Evolutionary conservation across 768 basidiomycete species (phyloP).

Genomic region (Calocybe indica): DNA sequence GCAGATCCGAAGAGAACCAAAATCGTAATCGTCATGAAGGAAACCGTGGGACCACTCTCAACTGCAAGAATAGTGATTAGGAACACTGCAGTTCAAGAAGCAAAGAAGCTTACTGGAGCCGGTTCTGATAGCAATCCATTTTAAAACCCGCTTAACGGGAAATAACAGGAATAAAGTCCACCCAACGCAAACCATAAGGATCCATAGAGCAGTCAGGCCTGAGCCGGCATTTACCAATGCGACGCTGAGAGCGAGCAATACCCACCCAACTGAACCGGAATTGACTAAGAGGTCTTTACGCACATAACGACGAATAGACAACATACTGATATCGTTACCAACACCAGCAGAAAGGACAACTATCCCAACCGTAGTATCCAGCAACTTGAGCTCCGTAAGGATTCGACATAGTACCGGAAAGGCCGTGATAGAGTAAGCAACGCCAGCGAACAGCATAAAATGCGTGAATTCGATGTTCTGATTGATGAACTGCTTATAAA

Average conservation of each 20-base stretch:
- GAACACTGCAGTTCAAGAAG: neutral
- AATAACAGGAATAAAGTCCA: constrained; percentile 77
- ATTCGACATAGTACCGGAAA: constrained; percentile 86
- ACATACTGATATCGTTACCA: constrained; percentile 67
- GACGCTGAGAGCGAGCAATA: constrained; percentile 81
- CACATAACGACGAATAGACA: constrained; percentile 4
- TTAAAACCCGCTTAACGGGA: constrained; percentile 53
- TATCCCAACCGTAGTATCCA: constrained; percentile 89
- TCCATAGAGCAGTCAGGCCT: constrained; percentile 80
- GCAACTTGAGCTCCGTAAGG: constrained; percentile 83
- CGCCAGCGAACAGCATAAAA: constrained; percentile 93
- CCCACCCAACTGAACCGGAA: constrained; percentile 61
- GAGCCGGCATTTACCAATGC: constrained; percentile 87
- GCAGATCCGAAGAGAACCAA: constrained; percentile 79
- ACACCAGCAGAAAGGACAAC: constrained; percentile 92
- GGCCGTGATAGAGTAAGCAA: constrained; percentile 85
- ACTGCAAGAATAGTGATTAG: constrained; percentile 18
- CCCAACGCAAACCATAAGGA: constrained; percentile 72
- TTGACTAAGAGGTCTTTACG: neutral
- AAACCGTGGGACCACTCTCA: constrained; percentile 78
- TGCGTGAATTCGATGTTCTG: constrained; percentile 66
- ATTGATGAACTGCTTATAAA: constrained; percentile 76
- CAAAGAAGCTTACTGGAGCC: constrained; percentile 55
- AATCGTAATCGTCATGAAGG: constrained; percentile 85
- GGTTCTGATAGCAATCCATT: constrained; percentile 70